Base-by-base conservation (phyloP, 2,329 filamentous ascomycete genomes). In the Ceratocystis colombiana region DNA sequence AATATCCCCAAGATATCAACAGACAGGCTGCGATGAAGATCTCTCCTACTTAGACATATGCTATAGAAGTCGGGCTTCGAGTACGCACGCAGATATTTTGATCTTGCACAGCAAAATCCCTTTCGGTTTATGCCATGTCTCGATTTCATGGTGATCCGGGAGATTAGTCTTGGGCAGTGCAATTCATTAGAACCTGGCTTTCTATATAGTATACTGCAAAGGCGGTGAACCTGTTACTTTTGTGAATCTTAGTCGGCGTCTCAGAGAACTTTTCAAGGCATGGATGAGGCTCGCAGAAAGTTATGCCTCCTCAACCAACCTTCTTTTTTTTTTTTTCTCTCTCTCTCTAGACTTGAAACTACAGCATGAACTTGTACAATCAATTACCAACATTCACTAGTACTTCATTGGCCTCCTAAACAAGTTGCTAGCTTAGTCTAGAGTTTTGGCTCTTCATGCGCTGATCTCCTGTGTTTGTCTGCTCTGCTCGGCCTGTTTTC, bases 271-370 rank as follows among this genome's bases (percentile, higher is more conserved):
- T 59, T 59, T 59, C n/a, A 30, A 59, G n/a, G 28, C 28, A 59
- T 59, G 53, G 53, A 37, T 33, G 53, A 33, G 53, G 6, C 53
- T 33, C 28, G 28, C 28, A 59, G 53, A 33, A 59, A 59, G 53
- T 59, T 8, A 59, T 59, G 53, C 53, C 15, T 59, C 28, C 53
- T 59, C 53, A 59, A n/a, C 25, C 53, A 59, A 59, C 25, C 28
- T 17, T 59, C n/a, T 37, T n/a, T 33, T 59, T 37, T 37, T 37
- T 37, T 37, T 10, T 7, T 4, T 37, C 33, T 37, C 33, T 37
- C 33, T 37, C 28, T 30, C 30, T 17, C 28, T 37, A n/a, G 48
- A 48, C n/a, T 37, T 59, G 17, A 33, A 8, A 33, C 25, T 22
- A 33, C 53, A 33, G 22, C 53, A 59, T 30, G 53, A 25, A 28